Percentiles rank a stretch among this genome's conserved stretches.
Conservation (phyloP, 1,284 basidiomycete species). For the Inonotus obliquus region DNA sequence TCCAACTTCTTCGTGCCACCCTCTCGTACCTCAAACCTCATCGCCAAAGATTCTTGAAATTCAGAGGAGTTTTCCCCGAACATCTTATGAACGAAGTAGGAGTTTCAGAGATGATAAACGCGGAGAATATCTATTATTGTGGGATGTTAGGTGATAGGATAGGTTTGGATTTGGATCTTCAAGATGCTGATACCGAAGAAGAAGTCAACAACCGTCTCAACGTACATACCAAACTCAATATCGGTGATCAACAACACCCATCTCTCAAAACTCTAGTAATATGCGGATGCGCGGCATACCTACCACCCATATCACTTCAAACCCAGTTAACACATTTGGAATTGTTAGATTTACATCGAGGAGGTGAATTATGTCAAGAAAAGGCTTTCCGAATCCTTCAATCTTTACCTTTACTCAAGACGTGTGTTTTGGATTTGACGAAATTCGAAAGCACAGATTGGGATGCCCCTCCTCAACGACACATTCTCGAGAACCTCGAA, state of each 20-base stretch:
- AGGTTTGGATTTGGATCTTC: not conserved
- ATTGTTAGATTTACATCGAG: conserved; percentile 6
- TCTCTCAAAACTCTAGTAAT: conserved; percentile 6
- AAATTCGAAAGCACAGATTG: not conserved
- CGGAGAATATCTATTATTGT: conserved; percentile 5
- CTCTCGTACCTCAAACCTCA: conserved; percentile 7
- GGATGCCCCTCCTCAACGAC: not conserved
- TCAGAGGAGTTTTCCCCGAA: conserved; percentile 15
- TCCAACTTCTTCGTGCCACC: not conserved
- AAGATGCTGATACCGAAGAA: not conserved
- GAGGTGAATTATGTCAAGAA: conserved; percentile 11
- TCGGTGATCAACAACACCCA: conserved; percentile 4
- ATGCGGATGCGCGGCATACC: conserved; percentile 9
- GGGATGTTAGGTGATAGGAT: conserved; percentile 8
- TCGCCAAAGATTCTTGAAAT: not conserved
- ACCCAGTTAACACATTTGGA: conserved; percentile 14
- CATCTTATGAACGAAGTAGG: conserved; percentile 10
- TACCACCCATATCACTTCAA: not conserved
- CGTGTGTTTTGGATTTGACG: conserved; percentile 11
- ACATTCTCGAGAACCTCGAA: conserved; percentile 2
- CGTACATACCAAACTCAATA: not conserved
- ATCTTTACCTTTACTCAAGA: conserved; percentile 5
- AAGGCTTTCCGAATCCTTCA: conserved; percentile 3
- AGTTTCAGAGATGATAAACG: conserved; percentile 10
- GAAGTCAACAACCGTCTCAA: not conserved